These are phyloP conservation scores for Metschnikowia cubensis DNA, from an alignment of 805 yeast genomes.

Conservation along the genomic window DNA sequence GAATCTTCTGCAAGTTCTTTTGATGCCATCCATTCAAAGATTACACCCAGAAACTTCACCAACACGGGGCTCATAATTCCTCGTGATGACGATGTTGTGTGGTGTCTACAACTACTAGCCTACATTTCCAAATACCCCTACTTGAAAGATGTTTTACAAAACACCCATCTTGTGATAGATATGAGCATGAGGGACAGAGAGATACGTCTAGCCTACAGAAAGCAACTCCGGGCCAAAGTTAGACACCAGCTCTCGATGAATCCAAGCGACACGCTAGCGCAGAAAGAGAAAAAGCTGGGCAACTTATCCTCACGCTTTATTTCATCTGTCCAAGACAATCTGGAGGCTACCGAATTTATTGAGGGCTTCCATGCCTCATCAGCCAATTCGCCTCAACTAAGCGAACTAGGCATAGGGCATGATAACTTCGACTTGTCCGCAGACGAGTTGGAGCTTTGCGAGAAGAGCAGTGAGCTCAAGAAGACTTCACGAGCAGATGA, in stretches of 20 bases:
- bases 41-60: slow-evolving; percentile 37
- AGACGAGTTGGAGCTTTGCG: slow-evolving; percentile 32
- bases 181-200: slow-evolving; percentile 47
- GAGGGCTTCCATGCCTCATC: slow-evolving; percentile 32
- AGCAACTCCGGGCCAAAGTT: slow-evolving; percentile 31
- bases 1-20: slow-evolving; percentile 23
- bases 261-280: slow-evolving; percentile 31
- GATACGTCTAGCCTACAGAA: slow-evolving; percentile 32
- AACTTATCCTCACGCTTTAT: background rate
- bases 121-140: slow-evolving; percentile 88
- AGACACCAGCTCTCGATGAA: slow-evolving; percentile 28
- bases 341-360: slow-evolving; percentile 10
- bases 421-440: slow-evolving; percentile 31
- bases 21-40: slow-evolving; percentile 25
- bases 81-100: slow-evolving; percentile 86
- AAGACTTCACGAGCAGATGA: slow-evolving; percentile 19
- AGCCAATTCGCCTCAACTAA: slow-evolving; percentile 37
- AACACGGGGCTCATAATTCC: slow-evolving; percentile 77
- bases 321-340: slow-evolving; percentile 4
- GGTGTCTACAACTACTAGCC: slow-evolving; percentile 90
- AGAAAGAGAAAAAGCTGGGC: slow-evolving; percentile 16
- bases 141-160: slow-evolving; percentile 68
- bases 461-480: slow-evolving; percentile 19
- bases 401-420: slow-evolving; percentile 29
- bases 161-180: slow-evolving; percentile 69